Evolutionary conservation across 495 filamentous ascomycete species (phyloP).

Genomic region (Hyphodiscus hymeniophilus): DNA sequence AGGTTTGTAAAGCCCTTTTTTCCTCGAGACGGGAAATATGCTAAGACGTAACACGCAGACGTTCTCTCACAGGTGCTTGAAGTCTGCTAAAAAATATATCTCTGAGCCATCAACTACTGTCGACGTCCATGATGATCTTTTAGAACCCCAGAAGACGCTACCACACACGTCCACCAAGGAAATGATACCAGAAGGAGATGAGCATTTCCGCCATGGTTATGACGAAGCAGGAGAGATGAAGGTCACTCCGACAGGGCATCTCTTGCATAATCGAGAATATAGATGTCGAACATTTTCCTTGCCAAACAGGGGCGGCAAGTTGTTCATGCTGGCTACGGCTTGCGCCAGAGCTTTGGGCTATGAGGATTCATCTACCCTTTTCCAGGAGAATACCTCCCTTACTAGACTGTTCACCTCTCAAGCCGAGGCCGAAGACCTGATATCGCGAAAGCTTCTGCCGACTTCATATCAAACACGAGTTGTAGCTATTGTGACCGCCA

Average conservation of each 20-base stretch:
- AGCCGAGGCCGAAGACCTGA: conserved; percentile 91
- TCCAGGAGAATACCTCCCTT: conserved; percentile 97
- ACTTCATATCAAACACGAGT: conserved; percentile 97
- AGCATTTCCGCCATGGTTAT: conserved; percentile 89
- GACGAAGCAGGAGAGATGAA: conserved; percentile 93
- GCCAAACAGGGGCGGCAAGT: conserved; percentile 79
- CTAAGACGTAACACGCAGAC: no score
- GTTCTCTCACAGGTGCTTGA: no score
- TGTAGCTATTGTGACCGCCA: conserved; percentile 97
- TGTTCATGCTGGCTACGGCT: conserved; percentile 98
- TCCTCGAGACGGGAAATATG: no score
- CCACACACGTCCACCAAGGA: no score
- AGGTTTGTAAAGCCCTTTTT: no score
- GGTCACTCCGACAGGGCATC: conserved; percentile 73
- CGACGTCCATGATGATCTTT: no score
- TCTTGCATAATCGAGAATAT: conserved; percentile 77
- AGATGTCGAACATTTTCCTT: conserved; percentile 91
- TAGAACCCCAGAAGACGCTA: no score
- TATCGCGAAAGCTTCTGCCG: conserved; percentile 87
- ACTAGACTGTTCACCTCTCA: conserved; percentile 98
- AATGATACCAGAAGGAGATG: conserved; percentile 88
- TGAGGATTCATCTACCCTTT: conserved; percentile 94
- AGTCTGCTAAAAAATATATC: no score
- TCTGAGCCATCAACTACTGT: no score
- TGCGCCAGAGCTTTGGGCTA: conserved; percentile 93